Conservation (phyloP, 257 asterid genomes). For the Nyctanthes arbortristis region DNA sequence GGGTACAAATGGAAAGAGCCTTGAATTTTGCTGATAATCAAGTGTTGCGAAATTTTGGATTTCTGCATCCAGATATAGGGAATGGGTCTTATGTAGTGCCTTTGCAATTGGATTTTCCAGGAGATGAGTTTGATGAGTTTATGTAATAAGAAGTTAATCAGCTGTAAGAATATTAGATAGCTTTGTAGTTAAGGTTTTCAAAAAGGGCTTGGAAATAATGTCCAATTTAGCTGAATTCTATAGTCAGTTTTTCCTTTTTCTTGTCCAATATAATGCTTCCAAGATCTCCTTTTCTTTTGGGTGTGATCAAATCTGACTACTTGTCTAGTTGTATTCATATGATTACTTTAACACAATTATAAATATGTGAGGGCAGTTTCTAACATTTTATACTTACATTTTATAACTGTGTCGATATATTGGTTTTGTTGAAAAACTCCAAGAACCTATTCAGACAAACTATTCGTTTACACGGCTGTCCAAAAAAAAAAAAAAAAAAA, state of each 20-base stretch:
- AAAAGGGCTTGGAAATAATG: background rate
- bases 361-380: background rate
- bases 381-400: too few species aligned
- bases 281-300: background rate
- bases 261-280: background rate
- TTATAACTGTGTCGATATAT: too few species aligned
- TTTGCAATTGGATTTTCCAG: constrained; percentile 44
- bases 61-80: constrained; percentile 42
- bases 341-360: too few species aligned
- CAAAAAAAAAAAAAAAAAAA: too few species aligned
- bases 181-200: too few species aligned
- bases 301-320: too few species aligned
- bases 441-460: too few species aligned
- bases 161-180: too few species aligned
- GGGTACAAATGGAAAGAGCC: constrained; percentile 69
- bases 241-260: background rate
- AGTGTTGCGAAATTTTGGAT: constrained; percentile 59
- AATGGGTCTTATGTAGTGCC: constrained; percentile 38
- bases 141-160: constrained; percentile 8
- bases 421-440: too few species aligned
- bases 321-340: too few species aligned
- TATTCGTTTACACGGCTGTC: too few species aligned
- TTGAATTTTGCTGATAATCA: constrained; percentile 77
- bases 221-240: background rate
- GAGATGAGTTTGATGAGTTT: constrained; percentile 19